Percentiles rank a stretch among this genome's conserved stretches.
phyloP scores from a whole-genome alignment of 2,329 filamentous ascomycete genomes.

The Whalleya microplaca region DNA sequence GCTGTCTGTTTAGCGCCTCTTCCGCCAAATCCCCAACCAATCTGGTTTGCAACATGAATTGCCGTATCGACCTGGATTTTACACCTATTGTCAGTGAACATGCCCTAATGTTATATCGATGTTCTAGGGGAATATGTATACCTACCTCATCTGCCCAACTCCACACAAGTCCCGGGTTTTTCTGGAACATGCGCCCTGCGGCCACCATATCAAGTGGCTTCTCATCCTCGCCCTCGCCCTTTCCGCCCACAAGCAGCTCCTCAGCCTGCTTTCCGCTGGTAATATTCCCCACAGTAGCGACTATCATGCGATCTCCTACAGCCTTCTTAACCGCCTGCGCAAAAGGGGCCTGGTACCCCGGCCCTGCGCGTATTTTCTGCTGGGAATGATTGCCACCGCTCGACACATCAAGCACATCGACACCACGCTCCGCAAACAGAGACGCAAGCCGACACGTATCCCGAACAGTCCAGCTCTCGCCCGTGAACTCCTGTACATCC shows the following conservation, averaged over 20 bases:
- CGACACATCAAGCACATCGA: constrained; percentile 73
- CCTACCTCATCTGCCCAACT: constrained; percentile 58
- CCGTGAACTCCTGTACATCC: constrained; percentile 46
- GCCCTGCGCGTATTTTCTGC: constrained; percentile 55
- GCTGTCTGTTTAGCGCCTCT: constrained; percentile 27
- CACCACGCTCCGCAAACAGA: constrained; percentile 62
- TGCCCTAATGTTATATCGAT: background rate
- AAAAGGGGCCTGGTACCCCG: constrained; percentile 69
- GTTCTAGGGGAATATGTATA: constrained; percentile 2
- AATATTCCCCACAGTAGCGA: constrained; percentile 57
- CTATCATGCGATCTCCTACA: constrained; percentile 64
- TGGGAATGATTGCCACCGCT: constrained; percentile 62
- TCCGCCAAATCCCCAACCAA: constrained; percentile 58
- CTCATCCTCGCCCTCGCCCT: constrained; percentile 1
- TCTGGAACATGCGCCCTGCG: constrained; percentile 59
- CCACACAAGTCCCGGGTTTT: constrained; percentile 61
- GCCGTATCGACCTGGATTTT: constrained; percentile 10
- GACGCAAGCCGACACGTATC: constrained; percentile 64
- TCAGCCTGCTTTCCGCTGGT: constrained; percentile 49
- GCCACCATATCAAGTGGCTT: constrained; percentile 50
- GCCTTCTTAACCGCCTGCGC: constrained; percentile 68
- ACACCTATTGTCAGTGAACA: constrained; percentile 1
- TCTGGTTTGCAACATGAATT: constrained; percentile 49
- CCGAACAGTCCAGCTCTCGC: constrained; percentile 63
- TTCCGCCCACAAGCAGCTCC: constrained; percentile 45